Percentiles rank a stretch among this genome's conserved stretches.
phyloP scores from a whole-genome alignment of 2,329 filamentous ascomycete genomes.

The Cladosporium sp. region DNA sequence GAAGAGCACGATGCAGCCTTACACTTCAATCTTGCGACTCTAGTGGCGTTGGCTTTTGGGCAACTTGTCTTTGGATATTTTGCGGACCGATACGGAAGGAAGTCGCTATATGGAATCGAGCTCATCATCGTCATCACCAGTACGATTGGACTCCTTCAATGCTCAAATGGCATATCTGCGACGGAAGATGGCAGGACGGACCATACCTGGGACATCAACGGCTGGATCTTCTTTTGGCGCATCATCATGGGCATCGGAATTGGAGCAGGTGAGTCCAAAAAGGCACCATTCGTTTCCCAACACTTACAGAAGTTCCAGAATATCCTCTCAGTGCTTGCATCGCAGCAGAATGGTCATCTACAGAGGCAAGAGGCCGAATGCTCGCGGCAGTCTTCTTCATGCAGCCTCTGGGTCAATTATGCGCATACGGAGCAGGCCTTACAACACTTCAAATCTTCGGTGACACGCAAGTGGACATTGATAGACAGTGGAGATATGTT shows the following conservation, averaged over 20 bases:
- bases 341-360: constrained; percentile 36
- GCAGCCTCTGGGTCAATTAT: constrained; percentile 40
- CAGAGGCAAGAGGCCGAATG: constrained; percentile 36
- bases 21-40: constrained; percentile 35
- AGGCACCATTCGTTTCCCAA: neutral
- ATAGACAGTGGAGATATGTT: constrained; percentile 37
- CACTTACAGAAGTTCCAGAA: constrained; percentile 1
- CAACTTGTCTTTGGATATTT: constrained; percentile 36
- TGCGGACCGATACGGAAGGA: constrained; percentile 35
- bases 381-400: constrained; percentile 39
- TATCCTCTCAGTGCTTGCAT: constrained; percentile 37
- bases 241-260: constrained; percentile 38
- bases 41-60: constrained; percentile 36
- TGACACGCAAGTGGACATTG: constrained; percentile 31
- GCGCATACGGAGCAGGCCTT: constrained; percentile 18
- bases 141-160: constrained; percentile 36
- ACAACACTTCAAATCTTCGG: constrained; percentile 18
- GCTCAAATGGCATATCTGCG: constrained; percentile 24
- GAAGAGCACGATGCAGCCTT: constrained; percentile 22
- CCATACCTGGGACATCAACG: constrained; percentile 34
- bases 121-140: constrained; percentile 38
- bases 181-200: constrained; percentile 22
- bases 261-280: constrained; percentile 25
- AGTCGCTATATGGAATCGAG: constrained; percentile 37
- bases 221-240: constrained; percentile 38